Percentiles rank a stretch among this genome's conserved stretches.
Evolutionary conservation across 2,329 filamentous ascomycete species (phyloP).

Genomic region (Clarireedia sp.): DNA sequence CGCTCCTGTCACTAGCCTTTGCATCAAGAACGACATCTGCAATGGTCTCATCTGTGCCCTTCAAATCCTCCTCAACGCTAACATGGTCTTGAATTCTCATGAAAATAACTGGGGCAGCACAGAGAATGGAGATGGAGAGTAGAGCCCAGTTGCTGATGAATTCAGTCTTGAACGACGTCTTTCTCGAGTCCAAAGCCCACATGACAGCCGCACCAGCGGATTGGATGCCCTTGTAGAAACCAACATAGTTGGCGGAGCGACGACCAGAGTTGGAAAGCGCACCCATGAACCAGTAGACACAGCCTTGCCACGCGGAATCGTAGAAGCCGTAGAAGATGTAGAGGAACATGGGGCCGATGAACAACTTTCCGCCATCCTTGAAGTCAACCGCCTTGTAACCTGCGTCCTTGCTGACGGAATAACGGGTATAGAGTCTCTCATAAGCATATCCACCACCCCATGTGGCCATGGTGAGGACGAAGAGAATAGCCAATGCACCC

Average conservation of each 20-base stretch:
- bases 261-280: slow-evolving; percentile 86
- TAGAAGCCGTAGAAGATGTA: slow-evolving; percentile 89
- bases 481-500: slow-evolving; percentile 50
- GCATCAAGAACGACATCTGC: slow-evolving; percentile 50
- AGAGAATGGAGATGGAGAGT: slow-evolving; percentile 61
- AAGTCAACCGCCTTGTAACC: slow-evolving; percentile 45
- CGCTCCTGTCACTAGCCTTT: slow-evolving; percentile 10
- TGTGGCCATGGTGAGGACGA: slow-evolving; percentile 64
- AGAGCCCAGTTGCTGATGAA: slow-evolving; percentile 73
- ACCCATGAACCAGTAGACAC: slow-evolving; percentile 94
- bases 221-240: slow-evolving; percentile 85
- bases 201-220: slow-evolving; percentile 76
- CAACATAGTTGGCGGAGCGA: slow-evolving; percentile 84
- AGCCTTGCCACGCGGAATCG: slow-evolving; percentile 85
- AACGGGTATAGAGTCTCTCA: slow-evolving; percentile 54
- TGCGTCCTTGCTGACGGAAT: slow-evolving; percentile 17
- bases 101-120: slow-evolving; percentile 73
- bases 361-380: slow-evolving; percentile 48
- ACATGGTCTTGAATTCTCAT: slow-evolving; percentile 75
- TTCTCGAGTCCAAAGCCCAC: slow-evolving; percentile 58
- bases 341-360: slow-evolving; percentile 74
- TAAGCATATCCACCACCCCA: slow-evolving; percentile 82
- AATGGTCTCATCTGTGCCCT: slow-evolving; percentile 75
- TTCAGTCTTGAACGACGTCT: slow-evolving; percentile 59
- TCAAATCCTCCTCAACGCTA: slow-evolving; percentile 71